A percentile compares a stretch with the other conserved stretches of the same genome.
These are phyloP conservation scores for Phytophthora europaea DNA, from an alignment of 352 stramenopile genomes.

Conservation along the genomic window DNA sequence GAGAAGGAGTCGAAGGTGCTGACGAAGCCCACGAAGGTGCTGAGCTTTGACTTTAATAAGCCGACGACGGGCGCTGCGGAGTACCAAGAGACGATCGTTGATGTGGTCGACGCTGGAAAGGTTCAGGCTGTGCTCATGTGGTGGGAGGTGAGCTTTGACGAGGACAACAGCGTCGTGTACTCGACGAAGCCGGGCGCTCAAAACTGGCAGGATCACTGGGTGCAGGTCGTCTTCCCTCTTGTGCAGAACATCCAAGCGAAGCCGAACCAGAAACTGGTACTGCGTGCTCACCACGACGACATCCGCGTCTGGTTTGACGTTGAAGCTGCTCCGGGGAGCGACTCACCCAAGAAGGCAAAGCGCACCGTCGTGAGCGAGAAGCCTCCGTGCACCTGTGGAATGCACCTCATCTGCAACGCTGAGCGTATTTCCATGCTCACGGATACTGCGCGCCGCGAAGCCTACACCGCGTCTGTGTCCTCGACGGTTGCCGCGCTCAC, in stretches of 20 bases:
- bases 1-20: constrained; percentile 50
- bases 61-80: constrained; percentile 24
- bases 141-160: constrained; percentile 81
- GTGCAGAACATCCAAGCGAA: constrained; percentile 38
- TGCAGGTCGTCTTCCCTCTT: constrained; percentile 81
- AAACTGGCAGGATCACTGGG: constrained; percentile 90
- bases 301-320: constrained; percentile 88
- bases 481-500: constrained; percentile 27
- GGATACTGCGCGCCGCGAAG: constrained; percentile 49
- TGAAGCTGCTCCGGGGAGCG: constrained; percentile 12
- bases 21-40: constrained; percentile 51
- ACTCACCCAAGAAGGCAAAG: constrained; percentile 52
- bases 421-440: constrained; percentile 84
- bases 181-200: constrained; percentile 70
- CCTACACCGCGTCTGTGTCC: constrained; percentile 50
- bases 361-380: constrained; percentile 46
- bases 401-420: constrained; percentile 85
- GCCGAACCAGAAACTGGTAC: constrained; percentile 38
- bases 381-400: constrained; percentile 70
- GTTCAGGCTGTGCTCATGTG: constrained; percentile 85
- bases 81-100: constrained; percentile 57
- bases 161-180: constrained; percentile 62
- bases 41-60: constrained; percentile 78
- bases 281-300: constrained; percentile 77
- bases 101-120: constrained; percentile 41